Base-by-base conservation (phyloP, 2,329 filamentous ascomycete genomes). In the Beauveria varroae region DNA sequence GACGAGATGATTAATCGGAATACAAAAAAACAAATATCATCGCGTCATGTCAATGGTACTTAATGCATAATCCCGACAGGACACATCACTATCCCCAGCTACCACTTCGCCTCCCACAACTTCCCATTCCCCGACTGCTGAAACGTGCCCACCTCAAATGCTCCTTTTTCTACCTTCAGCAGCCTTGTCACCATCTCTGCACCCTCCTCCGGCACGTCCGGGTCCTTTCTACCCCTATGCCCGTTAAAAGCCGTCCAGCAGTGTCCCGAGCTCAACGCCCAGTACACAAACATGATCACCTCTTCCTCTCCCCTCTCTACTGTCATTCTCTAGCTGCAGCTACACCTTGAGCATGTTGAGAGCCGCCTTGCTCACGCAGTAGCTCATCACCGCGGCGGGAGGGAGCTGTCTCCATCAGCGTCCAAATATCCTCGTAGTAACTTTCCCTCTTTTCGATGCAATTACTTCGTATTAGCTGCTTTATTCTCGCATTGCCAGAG, bases 321-420 rank as follows among this genome's bases (percentile, higher is more conserved):
- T 16, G 24, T 64, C 64, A 6, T 68, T 64, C 12, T 51, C 24
- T 18, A n/a, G 43, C 56, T 65, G 63, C 18, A 63, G 61, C 14
- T 66, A 62, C 37, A 67, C 43, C 22, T 62, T 57, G 54, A 65
- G 52, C 66, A 67, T 67, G 63, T 65, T 67, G 18, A 68, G 60
- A 2, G 58, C 66, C 4, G 65, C 63, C 37, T 68, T 64, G 26
- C 60, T 58, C 20, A 68, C 49, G 44, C 63, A 62, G 43, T 65
- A 66, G 14, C 64, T 62, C 26, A 62, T 28, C 0, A 62, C 43
- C 3, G 43, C 34, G 18, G 30, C 46, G 9, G 20, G 47, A 16
- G 24, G 55, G 37, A 47, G 57, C 58, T 43, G 22, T 40, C 40
- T n/a, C 28, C 3, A 16, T 57, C 10, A 57, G 55, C 16, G 41